Base-by-base conservation (phyloP, 192 early-diverging fungal genomes). In the Backusella australiensis region DNA sequence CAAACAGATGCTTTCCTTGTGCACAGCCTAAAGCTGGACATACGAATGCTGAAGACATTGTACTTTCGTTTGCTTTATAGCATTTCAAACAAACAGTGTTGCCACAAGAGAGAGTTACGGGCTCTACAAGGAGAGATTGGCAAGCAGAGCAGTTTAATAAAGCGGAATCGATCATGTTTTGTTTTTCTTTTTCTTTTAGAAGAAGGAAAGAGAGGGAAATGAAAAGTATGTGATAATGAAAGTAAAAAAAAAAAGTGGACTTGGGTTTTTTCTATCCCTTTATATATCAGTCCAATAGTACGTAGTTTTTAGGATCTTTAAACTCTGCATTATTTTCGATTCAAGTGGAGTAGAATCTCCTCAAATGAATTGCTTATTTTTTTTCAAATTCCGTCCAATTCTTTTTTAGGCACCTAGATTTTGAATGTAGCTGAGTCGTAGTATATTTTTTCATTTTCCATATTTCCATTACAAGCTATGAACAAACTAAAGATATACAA, bases 41-140 rank as follows among this genome's bases (percentile, higher is more conserved):
- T 7, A 67, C 42, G 34, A 75, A 75, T 17, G 65, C 21, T 19
- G 63, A 44, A 49, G 38, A 39, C 23, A 26, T 21, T 9, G 42
- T 9, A 3, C 29, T 23, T 21, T 65, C 17, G 1, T 29, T 44
- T 68, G 74, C 29, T 34, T 65, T 65, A n/a, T 68, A 42, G 44
- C 74, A 75, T 6, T 23, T 34, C 2, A 44, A 34, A 23, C 74
- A 75, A 9, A 75, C 34, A 34, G 74, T 75, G 42, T 42, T 67
- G 34, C 74, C 74, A 29, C 74, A 75, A 44, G 74, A 75, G 38
- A 75, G 74, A 17, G 59, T 75, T 6, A 75, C 32, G 29, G 74
- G 74, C 0, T 75, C 63, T 4, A 11, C 8, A 15, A 75, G 52
- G 6, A 26, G 32, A 1, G 66, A 41, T n/a, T 67, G n/a, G 19